phyloP scores from a whole-genome alignment of 2,329 filamentous ascomycete species.

The Apiospora sp. region DNA sequence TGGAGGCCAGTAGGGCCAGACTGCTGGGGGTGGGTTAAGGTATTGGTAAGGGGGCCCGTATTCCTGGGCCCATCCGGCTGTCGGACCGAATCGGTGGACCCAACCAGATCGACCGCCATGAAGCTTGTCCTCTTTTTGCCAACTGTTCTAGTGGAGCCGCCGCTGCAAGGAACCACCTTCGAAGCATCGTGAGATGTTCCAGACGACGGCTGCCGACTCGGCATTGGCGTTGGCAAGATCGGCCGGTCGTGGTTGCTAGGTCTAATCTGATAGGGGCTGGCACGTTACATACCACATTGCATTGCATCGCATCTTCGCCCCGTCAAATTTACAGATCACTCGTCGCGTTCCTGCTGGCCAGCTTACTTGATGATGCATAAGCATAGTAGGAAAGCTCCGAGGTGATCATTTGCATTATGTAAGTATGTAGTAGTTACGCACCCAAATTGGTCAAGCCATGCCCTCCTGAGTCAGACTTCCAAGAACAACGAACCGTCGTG shows the following conservation, averaged over 20 bases:
- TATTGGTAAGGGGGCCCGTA: not conserved
- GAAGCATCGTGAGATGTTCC: conserved; percentile 6
- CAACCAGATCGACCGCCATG: not conserved
- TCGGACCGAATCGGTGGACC: conserved; percentile 12
- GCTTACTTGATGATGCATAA: not conserved
- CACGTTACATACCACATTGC: not conserved
- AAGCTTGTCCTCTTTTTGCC: conserved; percentile 16
- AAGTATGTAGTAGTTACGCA: not conserved
- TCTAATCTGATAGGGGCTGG: not conserved
- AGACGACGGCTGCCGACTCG: conserved; percentile 1
- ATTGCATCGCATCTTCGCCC: not conserved
- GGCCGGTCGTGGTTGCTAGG: not conserved
- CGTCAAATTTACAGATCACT: not conserved
- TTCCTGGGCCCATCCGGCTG: not conserved
- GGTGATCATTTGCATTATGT: not conserved
- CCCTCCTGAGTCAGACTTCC: not conserved
- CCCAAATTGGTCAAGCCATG: not conserved
- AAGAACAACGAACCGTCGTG: not conserved
- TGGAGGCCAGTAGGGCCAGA: not conserved
- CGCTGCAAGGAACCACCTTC: not conserved
- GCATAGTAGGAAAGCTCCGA: not conserved
- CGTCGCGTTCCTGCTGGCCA: not conserved
- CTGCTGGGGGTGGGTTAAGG: too few relatives aligned
- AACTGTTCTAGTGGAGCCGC: conserved; percentile 2
- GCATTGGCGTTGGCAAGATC: not conserved